These are phyloP conservation scores for Botrytis aclada DNA, from an alignment of 2,329 filamentous ascomycete species.

Conservation along the genomic window DNA sequence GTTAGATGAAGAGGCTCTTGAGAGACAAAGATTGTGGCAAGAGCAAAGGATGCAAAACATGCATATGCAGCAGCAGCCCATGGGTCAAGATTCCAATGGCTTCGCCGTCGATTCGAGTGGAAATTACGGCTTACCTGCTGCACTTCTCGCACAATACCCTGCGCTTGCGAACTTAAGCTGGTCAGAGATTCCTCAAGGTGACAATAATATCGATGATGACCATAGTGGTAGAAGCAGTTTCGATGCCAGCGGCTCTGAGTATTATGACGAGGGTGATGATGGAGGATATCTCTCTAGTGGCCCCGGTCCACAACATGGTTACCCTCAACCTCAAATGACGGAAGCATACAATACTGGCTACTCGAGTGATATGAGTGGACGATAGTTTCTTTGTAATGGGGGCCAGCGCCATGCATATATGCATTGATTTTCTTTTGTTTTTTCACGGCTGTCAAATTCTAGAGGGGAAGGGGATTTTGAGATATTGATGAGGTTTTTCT, in stretches of 20 bases:
- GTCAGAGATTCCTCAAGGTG: constrained; percentile 66
- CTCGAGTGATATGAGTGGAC: constrained; percentile 36
- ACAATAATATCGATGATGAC: constrained; percentile 65
- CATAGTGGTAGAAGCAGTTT: constrained; percentile 78
- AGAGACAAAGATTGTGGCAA: constrained; percentile 71
- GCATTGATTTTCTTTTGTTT: constrained; percentile 16
- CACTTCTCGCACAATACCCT: constrained; percentile 86
- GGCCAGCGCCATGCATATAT: not conserved
- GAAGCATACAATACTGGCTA: constrained; percentile 35
- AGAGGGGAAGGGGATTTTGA: constrained; percentile 15
- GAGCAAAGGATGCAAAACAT: constrained; percentile 65
- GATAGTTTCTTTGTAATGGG: constrained; percentile 22
- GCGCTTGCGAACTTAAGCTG: constrained; percentile 89
- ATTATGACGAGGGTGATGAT: constrained; percentile 72
- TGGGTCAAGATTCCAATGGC: constrained; percentile 59
- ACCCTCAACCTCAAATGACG: constrained; percentile 33
- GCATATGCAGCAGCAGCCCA: constrained; percentile 55
- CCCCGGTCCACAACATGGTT: constrained; percentile 36
- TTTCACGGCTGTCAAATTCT: constrained; percentile 11
- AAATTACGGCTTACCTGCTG: constrained; percentile 74
- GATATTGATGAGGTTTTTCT: constrained; percentile 16
- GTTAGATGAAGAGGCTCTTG: constrained; percentile 86
- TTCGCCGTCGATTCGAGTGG: constrained; percentile 55
- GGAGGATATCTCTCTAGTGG: constrained; percentile 58
- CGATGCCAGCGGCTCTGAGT: constrained; percentile 66